Conservation (phyloP, 2,329 filamentous ascomycete genomes). For the Raffaelea arxii region DNA sequence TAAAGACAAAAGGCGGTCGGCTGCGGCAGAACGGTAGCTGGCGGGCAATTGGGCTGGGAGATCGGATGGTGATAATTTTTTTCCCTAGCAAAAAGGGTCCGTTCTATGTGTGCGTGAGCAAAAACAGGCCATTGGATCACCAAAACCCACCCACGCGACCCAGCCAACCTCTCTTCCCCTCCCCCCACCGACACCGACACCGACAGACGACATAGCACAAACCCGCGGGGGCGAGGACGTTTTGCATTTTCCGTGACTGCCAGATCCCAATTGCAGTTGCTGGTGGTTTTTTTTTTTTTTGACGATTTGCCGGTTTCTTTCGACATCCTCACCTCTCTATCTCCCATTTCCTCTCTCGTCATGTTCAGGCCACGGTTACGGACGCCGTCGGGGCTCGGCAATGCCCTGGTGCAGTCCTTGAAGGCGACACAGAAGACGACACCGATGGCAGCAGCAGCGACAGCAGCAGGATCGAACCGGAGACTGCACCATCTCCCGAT, state of each 20-base stretch:
- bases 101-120: no score
- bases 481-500: conserved; percentile 23
- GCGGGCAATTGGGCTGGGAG: neutral
- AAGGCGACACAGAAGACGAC: no score
- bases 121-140: neutral
- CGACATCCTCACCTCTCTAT: neutral
- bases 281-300: neutral
- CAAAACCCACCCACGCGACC: neutral
- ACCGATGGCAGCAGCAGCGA: no score
- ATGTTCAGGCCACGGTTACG: conserved; percentile 48
- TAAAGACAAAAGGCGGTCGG: conserved; percentile 1
- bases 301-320: neutral
- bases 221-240: no score
- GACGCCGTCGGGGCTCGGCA: conserved; percentile 31
- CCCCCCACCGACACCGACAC: no score
- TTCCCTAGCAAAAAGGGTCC: neutral
- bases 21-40: conserved; percentile 2
- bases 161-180: no score
- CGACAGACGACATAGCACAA: no score
- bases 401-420: conserved; percentile 14
- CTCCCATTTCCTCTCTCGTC: conserved; percentile 6
- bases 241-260: no score
- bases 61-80: conserved; percentile 1
- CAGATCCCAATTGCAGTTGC: no score
- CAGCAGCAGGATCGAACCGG: conserved; percentile 19